Evolutionary conservation across 2,329 filamentous ascomycete species (phyloP).

Genomic region (Ceratocystiopsis minuta): DNA sequence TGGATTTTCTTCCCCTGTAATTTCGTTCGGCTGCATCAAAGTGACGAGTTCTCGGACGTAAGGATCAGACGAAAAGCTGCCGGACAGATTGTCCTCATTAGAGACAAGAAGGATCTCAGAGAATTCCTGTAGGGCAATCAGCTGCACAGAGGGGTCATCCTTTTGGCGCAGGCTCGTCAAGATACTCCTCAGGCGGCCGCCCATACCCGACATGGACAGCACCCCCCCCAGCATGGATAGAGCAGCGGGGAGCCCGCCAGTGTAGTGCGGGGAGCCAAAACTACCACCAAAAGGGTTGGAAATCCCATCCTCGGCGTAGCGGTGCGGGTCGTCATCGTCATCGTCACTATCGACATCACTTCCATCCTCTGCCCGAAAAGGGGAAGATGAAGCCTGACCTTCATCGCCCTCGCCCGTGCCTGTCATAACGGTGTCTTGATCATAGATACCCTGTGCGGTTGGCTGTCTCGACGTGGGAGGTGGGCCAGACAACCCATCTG

Average conservation of each 20-base stretch:
- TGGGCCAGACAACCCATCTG: constrained; percentile 17
- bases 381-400: constrained; percentile 9
- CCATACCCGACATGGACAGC: constrained; percentile 81
- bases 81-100: constrained; percentile 89
- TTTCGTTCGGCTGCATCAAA: constrained; percentile 81
- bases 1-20: constrained; percentile 68
- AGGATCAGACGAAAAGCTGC: constrained; percentile 83
- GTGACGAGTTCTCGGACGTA: constrained; percentile 88
- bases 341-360: constrained; percentile 42
- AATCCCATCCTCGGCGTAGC: constrained; percentile 16
- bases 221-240: constrained; percentile 78
- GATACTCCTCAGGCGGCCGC: constrained; percentile 61
- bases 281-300: constrained; percentile 35
- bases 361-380: constrained; percentile 9
- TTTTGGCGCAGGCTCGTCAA: constrained; percentile 61
- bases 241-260: constrained; percentile 56
- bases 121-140: constrained; percentile 82
- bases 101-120: constrained; percentile 87
- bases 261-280: constrained; percentile 49
- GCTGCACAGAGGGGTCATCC: constrained; percentile 70
- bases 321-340: constrained; percentile 21
- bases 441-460: constrained; percentile 31
- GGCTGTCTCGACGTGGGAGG: constrained; percentile 21
- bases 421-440: constrained; percentile 54
- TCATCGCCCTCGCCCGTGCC: constrained; percentile 40